Evolutionary conservation across 306 rosid species (phyloP).

Genomic region (Amphicarpaea edgeworthii): DNA sequence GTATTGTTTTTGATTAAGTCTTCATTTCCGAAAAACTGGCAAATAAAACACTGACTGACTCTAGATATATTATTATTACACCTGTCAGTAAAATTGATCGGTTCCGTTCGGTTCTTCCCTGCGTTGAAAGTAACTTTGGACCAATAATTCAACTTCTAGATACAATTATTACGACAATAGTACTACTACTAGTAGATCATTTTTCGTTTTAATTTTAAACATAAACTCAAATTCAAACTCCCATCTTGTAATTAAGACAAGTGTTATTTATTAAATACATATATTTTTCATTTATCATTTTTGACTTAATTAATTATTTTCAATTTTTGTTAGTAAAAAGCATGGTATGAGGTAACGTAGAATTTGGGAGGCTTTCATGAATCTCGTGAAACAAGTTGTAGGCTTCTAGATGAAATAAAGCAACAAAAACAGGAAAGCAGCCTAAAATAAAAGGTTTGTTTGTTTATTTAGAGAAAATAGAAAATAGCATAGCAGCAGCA

Average conservation of each 20-base stretch:
- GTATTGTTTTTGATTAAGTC: background rate
- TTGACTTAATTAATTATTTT: too few relatives aligned
- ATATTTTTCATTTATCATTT: too few relatives aligned
- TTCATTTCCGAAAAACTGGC: constrained; percentile 18
- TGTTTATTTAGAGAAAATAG: too few relatives aligned
- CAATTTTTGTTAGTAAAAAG: too few relatives aligned
- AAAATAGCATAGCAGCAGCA: too few relatives aligned
- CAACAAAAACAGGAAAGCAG: background rate
- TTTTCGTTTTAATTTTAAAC: background rate
- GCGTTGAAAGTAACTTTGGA: constrained; percentile 18
- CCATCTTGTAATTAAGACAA: background rate
- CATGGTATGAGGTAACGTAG: too few relatives aligned
- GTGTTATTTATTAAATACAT: background rate
- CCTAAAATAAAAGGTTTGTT: constrained; percentile 4
- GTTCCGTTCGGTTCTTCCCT: background rate
- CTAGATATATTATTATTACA: too few relatives aligned
- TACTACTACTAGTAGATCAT: too few relatives aligned
- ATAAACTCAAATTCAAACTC: background rate
- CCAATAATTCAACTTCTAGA: constrained; percentile 32
- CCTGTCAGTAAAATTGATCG: background rate
- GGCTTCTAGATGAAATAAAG: constrained; percentile 14
- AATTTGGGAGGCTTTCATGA: background rate
- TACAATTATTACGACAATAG: background rate
- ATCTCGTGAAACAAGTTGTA: background rate
- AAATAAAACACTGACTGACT: too few relatives aligned